phyloP scores from a whole-genome alignment of 2,329 filamentous ascomycete genomes.

The Scedosporium minutisporum region DNA sequence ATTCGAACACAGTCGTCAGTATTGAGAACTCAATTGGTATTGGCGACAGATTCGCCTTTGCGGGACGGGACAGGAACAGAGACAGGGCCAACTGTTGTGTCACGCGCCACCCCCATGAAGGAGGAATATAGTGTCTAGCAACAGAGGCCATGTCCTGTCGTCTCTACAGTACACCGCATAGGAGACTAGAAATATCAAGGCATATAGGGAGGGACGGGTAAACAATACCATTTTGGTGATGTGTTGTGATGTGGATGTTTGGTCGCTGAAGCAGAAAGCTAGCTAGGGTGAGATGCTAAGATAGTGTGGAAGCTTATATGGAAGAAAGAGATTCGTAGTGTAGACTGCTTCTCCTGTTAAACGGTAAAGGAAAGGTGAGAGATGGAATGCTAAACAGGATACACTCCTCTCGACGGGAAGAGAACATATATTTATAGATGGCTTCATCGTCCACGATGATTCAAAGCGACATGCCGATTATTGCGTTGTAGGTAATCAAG shows the following conservation, averaged over 20 bases:
- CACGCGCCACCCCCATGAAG: neutral
- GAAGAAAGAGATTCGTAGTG: no score
- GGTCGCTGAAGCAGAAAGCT: neutral
- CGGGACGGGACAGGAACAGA: neutral
- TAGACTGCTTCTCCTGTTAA: no score
- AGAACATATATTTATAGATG: no score
- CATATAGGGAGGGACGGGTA: neutral
- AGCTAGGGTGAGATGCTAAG: no score
- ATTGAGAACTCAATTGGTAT: neutral
- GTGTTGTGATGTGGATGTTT: neutral
- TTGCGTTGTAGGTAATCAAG: neutral
- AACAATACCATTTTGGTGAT: neutral
- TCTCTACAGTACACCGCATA: no score
- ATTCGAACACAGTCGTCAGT: conserved; percentile 23
- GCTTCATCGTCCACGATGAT: no score
- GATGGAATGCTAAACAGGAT: no score
- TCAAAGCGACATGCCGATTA: no score
- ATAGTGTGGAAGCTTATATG: no score
- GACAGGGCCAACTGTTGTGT: neutral
- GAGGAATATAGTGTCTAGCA: neutral
- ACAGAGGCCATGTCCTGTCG: no score
- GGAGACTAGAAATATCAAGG: neutral
- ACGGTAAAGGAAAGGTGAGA: no score
- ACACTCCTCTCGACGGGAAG: no score
- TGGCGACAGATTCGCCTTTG: neutral